Evolutionary conservation across 257 asterid genomes (phyloP).

Genomic region (Scutellaria minor): DNA sequence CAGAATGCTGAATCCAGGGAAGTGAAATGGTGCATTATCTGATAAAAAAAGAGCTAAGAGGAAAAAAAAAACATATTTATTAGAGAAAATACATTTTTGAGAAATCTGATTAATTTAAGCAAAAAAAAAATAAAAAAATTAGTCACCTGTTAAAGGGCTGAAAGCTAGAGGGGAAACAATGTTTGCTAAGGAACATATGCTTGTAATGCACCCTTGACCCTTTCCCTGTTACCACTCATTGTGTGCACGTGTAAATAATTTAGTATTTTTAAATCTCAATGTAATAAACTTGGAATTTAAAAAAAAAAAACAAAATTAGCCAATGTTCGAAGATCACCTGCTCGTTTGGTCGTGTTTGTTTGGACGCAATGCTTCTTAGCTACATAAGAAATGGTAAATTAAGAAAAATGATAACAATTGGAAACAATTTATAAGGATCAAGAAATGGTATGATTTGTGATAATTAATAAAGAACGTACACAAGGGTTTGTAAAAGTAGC

Average conservation of each 20-base stretch:
- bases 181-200: slow-evolving; percentile 70
- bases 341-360: slow-evolving; percentile 78
- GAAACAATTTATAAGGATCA: not conserved
- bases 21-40: slow-evolving; percentile 76
- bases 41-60: slow-evolving; percentile 73
- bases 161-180: slow-evolving; percentile 77
- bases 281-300: not conserved
- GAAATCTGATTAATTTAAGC: no score
- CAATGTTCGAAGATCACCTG: slow-evolving; percentile 48
- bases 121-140: no score
- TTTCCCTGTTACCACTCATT: slow-evolving; percentile 57
- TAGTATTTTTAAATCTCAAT: not conserved
- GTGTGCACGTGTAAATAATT: not conserved
- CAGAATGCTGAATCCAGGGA: slow-evolving; percentile 87
- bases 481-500: slow-evolving; percentile 72
- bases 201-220: slow-evolving; percentile 84
- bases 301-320: no score
- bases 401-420: not conserved
- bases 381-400: slow-evolving; percentile 36
- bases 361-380: slow-evolving; percentile 88
- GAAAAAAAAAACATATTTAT: not conserved
- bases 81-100: not conserved
- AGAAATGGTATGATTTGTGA: not conserved
- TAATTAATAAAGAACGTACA: slow-evolving; percentile 47
- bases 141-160: slow-evolving; percentile 78